These are phyloP conservation scores for Phytophthora quininea DNA, from an alignment of 352 stramenopile species.

Conservation along the genomic window DNA sequence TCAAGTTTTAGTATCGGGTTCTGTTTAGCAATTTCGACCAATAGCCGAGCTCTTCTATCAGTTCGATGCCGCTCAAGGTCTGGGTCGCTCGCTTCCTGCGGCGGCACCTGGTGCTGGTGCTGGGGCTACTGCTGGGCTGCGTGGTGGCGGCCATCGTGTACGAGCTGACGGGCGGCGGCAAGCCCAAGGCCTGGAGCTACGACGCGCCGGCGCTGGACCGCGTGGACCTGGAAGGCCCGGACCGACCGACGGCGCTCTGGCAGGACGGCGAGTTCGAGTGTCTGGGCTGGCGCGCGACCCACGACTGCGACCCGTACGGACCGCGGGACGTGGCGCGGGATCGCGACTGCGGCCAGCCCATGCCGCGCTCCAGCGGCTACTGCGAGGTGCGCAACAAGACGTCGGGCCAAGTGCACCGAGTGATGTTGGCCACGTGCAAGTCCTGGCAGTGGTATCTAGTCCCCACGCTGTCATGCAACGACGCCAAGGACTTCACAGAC, in stretches of 20 bases:
- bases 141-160: conserved; percentile 61
- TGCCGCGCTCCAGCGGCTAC: conserved; percentile 61
- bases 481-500: conserved; percentile 67
- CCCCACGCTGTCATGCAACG: conserved; percentile 58
- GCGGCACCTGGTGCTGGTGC: conserved; percentile 46
- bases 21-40: too few relatives aligned
- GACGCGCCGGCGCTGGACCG: conserved; percentile 48
- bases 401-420: conserved; percentile 52
- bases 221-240: conserved; percentile 44
- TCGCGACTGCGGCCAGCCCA: conserved; percentile 45
- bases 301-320: conserved; percentile 66
- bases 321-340: conserved; percentile 48
- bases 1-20: too few relatives aligned
- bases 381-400: conserved; percentile 75
- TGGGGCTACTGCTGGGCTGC: conserved; percentile 44
- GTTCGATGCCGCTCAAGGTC: conserved; percentile 31
- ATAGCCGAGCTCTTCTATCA: too few relatives aligned
- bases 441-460: conserved; percentile 69
- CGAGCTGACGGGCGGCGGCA: conserved; percentile 57
- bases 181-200: conserved; percentile 42
- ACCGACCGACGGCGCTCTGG: conserved; percentile 47
- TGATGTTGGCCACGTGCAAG: conserved; percentile 81
- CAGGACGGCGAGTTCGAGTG: conserved; percentile 72
- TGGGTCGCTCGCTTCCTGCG: conserved; percentile 38
- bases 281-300: conserved; percentile 73